These are phyloP conservation scores for Iris macrosiphon DNA, from an alignment of 106 monocot species.

Conservation along the genomic window DNA sequence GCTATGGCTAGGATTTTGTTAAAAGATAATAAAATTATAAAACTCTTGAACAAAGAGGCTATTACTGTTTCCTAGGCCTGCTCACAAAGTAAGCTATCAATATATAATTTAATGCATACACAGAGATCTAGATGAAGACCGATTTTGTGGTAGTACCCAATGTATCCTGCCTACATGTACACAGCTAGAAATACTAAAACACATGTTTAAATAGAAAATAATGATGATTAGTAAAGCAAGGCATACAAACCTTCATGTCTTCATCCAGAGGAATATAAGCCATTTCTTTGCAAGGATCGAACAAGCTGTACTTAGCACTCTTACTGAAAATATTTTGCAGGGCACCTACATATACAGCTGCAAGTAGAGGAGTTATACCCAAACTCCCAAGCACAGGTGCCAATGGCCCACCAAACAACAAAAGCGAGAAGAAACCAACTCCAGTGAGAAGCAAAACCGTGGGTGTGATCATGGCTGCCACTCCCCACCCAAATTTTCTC, in stretches of 20 bases:
- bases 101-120: too few relatives aligned
- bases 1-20: too few relatives aligned
- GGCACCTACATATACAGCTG: slow-evolving; percentile 90
- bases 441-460: slow-evolving; percentile 89
- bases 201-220: too few relatives aligned
- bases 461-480: slow-evolving; percentile 93
- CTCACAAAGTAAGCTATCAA: too few relatives aligned
- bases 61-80: too few relatives aligned
- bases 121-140: too few relatives aligned
- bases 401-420: slow-evolving; percentile 77
- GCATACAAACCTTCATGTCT: slow-evolving; percentile 88
- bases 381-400: slow-evolving; percentile 47
- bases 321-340: slow-evolving; percentile 95
- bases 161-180: too few relatives aligned
- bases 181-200: too few relatives aligned
- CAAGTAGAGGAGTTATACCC: slow-evolving; percentile 84
- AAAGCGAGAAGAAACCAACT: slow-evolving; percentile 91
- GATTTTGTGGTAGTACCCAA: too few relatives aligned
- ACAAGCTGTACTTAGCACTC: slow-evolving; percentile 90
- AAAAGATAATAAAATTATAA: too few relatives aligned
- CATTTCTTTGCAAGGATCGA: slow-evolving; percentile 98
- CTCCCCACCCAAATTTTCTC: slow-evolving; percentile 94
- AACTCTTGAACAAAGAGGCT: too few relatives aligned
- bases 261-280: slow-evolving; percentile 89
- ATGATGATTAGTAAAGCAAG: too few relatives aligned